These are phyloP conservation scores for Puccinellia tenuiflora DNA, from an alignment of 176 grass and related monocot species.

Conservation along the genomic window DNA sequence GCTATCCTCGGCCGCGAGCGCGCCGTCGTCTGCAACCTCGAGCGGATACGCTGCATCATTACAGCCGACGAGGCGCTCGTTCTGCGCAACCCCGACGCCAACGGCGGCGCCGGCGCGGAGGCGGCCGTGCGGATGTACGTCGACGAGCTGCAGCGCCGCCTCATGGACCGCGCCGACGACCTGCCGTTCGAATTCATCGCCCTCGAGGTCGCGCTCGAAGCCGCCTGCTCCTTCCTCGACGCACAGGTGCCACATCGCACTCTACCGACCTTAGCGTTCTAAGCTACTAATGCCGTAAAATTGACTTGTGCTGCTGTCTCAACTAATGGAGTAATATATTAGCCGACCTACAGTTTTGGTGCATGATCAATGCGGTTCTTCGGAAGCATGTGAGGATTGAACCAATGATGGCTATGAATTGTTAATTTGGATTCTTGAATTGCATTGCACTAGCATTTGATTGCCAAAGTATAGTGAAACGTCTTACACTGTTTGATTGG, in stretches of 20 bases:
- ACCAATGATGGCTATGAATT: not conserved
- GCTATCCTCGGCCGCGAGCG: conserved; percentile 83
- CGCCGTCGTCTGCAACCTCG: conserved; percentile 83
- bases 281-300: not conserved
- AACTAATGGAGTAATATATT: not conserved
- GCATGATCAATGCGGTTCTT: not conserved
- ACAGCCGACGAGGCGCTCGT: conserved; percentile 79
- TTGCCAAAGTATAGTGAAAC: not conserved
- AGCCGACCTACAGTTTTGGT: not conserved
- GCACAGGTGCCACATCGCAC: conserved; percentile 40
- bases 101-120: conserved; percentile 4
- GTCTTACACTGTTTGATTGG: not conserved
- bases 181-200: conserved; percentile 87
- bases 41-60: conserved; percentile 80
- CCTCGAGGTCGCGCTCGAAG: conserved; percentile 78
- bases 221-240: conserved; percentile 73
- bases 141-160: conserved; percentile 68
- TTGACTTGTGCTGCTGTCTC: not conserved
- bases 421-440: not conserved
- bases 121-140: conserved; percentile 62
- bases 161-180: conserved; percentile 49
- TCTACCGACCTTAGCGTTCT: not conserved
- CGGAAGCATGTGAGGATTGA: not conserved
- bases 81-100: conserved; percentile 44
- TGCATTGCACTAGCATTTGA: not conserved